Conservation (phyloP, 345 rosid species). For the Salix koriyanagi region DNA sequence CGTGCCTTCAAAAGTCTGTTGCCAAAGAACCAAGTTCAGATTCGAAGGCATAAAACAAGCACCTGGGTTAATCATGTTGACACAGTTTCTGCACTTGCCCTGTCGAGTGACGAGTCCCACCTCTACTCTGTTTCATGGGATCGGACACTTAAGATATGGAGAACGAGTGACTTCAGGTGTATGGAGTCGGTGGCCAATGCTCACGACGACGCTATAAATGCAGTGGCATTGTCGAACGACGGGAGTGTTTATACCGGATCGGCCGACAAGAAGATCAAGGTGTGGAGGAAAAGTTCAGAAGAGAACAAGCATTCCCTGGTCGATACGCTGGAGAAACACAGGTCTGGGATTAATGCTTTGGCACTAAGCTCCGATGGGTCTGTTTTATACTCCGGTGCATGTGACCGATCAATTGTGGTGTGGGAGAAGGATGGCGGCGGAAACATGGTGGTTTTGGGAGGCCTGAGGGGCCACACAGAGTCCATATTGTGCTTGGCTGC, state of each 20-base stretch:
- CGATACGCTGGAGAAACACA: slow-evolving; percentile 55
- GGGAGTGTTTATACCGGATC: slow-evolving; percentile 85
- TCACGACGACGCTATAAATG: slow-evolving; percentile 85
- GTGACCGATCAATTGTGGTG: slow-evolving; percentile 62
- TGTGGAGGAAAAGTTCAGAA: slow-evolving; percentile 58
- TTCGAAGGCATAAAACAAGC: slow-evolving; percentile 68
- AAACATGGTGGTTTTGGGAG: slow-evolving; percentile 44
- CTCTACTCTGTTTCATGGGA: slow-evolving; percentile 97
- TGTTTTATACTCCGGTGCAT: slow-evolving; percentile 63
- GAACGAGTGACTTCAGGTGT: slow-evolving; percentile 75
- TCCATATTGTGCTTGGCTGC: slow-evolving; percentile 63
- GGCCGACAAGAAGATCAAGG: slow-evolving; percentile 70
- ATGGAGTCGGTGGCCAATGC: slow-evolving; percentile 72
- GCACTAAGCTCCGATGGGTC: slow-evolving; percentile 55
- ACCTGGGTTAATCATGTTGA: slow-evolving; percentile 91
- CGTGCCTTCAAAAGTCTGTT: slow-evolving; percentile 51
- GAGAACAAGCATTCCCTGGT: slow-evolving; percentile 53
- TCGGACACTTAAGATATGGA: slow-evolving; percentile 80
- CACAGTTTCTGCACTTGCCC: slow-evolving; percentile 70
- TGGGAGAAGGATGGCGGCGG: slow-evolving; percentile 57
- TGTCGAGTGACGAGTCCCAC: slow-evolving; percentile 57
- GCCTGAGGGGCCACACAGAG: slow-evolving; percentile 67
- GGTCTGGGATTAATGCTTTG: slow-evolving; percentile 73
- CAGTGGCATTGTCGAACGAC: slow-evolving; percentile 50
- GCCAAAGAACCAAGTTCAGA: slow-evolving; percentile 63